Conservation (phyloP, 2,329 filamentous ascomycete genomes). For the Curvularia sp. region DNA sequence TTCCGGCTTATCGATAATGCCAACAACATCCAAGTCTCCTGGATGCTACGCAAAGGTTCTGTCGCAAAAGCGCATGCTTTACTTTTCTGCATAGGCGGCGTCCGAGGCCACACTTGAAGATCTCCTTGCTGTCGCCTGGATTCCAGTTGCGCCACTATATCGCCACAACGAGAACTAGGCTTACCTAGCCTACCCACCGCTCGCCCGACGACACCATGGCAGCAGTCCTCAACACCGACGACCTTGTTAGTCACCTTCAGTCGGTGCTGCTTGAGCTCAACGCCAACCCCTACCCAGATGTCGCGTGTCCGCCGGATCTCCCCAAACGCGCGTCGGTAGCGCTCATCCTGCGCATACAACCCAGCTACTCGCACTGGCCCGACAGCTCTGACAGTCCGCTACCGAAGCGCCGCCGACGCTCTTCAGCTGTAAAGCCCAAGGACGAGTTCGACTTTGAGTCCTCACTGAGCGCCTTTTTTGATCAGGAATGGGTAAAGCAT, state of each 20-base stretch:
- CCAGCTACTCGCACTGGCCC: slow-evolving; percentile 63
- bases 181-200: neutral
- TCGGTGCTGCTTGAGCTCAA: slow-evolving; percentile 53
- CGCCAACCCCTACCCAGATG: slow-evolving; percentile 56
- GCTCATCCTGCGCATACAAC: slow-evolving; percentile 68
- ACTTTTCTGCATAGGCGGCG: neutral
- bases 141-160: neutral
- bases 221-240: slow-evolving; percentile 25
- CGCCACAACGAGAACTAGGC: neutral
- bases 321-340: slow-evolving; percentile 71
- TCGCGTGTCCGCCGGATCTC: slow-evolving; percentile 58
- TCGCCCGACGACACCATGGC: slow-evolving; percentile 24
- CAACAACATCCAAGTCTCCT: neutral
- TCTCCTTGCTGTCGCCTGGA: neutral
- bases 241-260: slow-evolving; percentile 52
- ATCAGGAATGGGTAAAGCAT: slow-evolving; percentile 68
- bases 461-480: slow-evolving; percentile 65
- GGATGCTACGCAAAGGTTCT: neutral
- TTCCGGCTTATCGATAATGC: slow-evolving; percentile 3
- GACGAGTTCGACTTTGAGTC: slow-evolving; percentile 47
- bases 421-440: slow-evolving; percentile 31
- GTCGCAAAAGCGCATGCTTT: slow-evolving; percentile 4
- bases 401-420: slow-evolving; percentile 32
- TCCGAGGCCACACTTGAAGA: slow-evolving; percentile 1
- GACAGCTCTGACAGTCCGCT: slow-evolving; percentile 33